These are phyloP conservation scores for Bipolaris victoriae DNA, from an alignment of 2,329 filamentous ascomycete genomes.

Conservation along the genomic window DNA sequence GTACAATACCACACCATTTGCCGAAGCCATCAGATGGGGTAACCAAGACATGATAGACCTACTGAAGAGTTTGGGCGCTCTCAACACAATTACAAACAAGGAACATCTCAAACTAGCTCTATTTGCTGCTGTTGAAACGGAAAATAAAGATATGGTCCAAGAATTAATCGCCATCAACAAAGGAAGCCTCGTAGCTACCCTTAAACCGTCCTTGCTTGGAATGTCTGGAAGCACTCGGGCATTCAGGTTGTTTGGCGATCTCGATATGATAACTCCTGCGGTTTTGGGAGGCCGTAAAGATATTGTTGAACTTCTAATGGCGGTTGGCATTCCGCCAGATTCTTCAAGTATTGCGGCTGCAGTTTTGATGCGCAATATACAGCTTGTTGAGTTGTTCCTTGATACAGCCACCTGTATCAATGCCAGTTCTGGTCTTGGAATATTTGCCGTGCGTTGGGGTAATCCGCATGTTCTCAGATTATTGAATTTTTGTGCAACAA, in stretches of 20 bases:
- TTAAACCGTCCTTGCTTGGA: too few species aligned
- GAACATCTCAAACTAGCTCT: background rate
- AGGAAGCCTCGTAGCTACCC: too few species aligned
- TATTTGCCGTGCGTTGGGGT: background rate
- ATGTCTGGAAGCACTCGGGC: too few species aligned
- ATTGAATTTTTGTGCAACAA: background rate
- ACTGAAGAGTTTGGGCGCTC: background rate
- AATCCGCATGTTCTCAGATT: background rate
- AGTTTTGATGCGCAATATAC: background rate
- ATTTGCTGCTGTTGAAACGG: background rate
- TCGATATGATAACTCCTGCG: background rate
- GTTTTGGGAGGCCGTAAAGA: background rate
- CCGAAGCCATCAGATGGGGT: background rate
- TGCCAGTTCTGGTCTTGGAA: background rate
- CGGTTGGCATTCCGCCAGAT: background rate
- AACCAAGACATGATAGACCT: background rate
- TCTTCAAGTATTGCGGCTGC: background rate
- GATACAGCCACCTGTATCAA: background rate
- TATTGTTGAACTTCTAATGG: background rate
- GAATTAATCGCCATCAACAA: too few species aligned
- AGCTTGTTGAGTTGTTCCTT: background rate
- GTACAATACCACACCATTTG: background rate
- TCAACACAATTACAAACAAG: rapidly evolving
- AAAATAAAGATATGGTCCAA: background rate
- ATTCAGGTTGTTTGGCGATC: too few species aligned